A percentile compares a stretch with the other conserved stretches of the same genome.
Conservation (phyloP, 495 filamentous ascomycete species). For the Xylaria castorea region DNA sequence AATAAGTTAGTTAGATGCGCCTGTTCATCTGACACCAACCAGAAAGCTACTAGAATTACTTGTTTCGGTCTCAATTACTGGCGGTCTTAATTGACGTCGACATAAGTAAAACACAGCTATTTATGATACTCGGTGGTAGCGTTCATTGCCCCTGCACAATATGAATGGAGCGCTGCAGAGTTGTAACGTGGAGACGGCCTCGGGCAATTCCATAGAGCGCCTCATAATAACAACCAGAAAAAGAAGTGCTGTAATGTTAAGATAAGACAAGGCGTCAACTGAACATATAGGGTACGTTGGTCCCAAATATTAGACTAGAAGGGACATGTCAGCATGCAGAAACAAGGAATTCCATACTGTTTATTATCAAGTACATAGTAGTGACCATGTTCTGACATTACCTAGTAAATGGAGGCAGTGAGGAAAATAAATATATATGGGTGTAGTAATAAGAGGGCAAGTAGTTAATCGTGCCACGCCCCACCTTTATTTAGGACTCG, state of each 20-base stretch:
- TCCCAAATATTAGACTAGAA: neutral
- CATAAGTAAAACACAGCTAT: neutral
- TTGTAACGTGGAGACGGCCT: neutral
- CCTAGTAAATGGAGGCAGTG: neutral
- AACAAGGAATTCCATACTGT: neutral
- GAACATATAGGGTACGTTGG: neutral
- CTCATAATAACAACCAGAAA: neutral
- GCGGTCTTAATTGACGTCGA: neutral
- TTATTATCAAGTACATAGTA: neutral
- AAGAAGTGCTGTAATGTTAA: no score
- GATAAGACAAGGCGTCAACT: neutral
- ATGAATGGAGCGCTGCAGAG: neutral
- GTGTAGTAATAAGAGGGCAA: conserved; percentile 9
- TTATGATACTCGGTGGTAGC: neutral
- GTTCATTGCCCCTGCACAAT: neutral
- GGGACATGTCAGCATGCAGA: neutral
- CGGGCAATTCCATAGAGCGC: neutral
- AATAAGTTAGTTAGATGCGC: neutral
- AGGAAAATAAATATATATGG: neutral
- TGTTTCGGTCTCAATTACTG: neutral
- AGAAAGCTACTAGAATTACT: neutral
- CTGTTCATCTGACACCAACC: neutral
- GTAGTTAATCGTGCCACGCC: no score
- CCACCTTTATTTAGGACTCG: no score
- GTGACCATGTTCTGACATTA: neutral